Evolutionary conservation across 2,329 filamentous ascomycete species (phyloP).

Genomic region (Botrytis medusae): DNA sequence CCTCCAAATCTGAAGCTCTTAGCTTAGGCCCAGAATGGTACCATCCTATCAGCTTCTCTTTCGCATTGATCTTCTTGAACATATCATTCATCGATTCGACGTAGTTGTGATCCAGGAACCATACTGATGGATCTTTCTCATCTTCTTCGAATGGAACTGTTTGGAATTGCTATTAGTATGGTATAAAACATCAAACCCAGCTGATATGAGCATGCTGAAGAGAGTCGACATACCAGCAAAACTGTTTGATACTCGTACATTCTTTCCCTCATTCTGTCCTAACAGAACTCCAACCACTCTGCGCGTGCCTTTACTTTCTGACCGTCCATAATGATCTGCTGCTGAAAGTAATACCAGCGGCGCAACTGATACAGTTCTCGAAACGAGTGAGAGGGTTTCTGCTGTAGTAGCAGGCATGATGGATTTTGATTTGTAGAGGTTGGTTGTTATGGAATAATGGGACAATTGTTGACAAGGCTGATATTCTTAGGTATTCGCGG

Average conservation of each 20-base stretch:
- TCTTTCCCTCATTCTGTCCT: conserved; percentile 94
- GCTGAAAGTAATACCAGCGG: conserved; percentile 96
- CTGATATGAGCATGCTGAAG: not conserved
- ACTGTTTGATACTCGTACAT: conserved; percentile 96
- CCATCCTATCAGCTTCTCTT: conserved; percentile 99
- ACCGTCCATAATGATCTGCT: conserved; percentile 97
- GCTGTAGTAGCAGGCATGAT: conserved; percentile 95
- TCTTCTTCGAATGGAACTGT: conserved; percentile 98
- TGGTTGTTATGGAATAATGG: conserved; percentile 16
- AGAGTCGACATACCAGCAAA: conserved; percentile 74
- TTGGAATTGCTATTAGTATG: conserved; percentile 31
- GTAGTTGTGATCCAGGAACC: conserved; percentile 99
- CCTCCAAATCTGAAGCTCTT: conserved; percentile 92
- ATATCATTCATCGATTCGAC: conserved; percentile 99
- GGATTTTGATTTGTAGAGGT: conserved; percentile 32
- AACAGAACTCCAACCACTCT: conserved; percentile 92
- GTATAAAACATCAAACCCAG: not conserved
- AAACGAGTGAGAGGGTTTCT: conserved; percentile 93
- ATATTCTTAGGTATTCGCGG: conserved; percentile 23
- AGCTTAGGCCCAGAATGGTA: conserved; percentile 98
- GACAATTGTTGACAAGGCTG: conserved; percentile 24
- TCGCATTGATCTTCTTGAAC: conserved; percentile 99
- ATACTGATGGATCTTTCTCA: conserved; percentile 96
- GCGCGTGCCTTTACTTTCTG: conserved; percentile 74
- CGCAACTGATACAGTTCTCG: conserved; percentile 92